Evolutionary conservation across 2,329 filamentous ascomycete species (phyloP).

Genomic region (Colletotrichum somersetense): DNA sequence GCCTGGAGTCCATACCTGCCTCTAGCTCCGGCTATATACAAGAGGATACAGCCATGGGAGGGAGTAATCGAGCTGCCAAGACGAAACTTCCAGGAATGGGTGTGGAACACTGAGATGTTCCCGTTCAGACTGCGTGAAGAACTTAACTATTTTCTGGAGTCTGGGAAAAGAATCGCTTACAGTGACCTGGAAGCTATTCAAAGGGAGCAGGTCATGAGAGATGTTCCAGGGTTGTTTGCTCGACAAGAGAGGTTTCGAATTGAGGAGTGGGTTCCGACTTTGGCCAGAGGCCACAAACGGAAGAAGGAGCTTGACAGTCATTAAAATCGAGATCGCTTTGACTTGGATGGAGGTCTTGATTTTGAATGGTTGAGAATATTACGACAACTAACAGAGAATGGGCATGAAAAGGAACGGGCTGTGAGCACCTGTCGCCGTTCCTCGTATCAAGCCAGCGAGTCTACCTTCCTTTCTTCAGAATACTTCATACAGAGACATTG

Average conservation of each 20-base stretch:
- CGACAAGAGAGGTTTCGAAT: neutral
- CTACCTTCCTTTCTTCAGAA: too few relatives aligned
- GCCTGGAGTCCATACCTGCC: slow-evolving; percentile 44
- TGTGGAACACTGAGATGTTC: slow-evolving; percentile 35
- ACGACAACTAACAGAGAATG: too few relatives aligned
- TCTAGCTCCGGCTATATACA: slow-evolving; percentile 31
- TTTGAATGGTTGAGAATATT: too few relatives aligned
- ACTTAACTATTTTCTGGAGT: slow-evolving; percentile 40
- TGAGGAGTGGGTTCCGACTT: neutral
- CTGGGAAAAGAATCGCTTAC: slow-evolving; percentile 40
- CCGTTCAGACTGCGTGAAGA: slow-evolving; percentile 41
- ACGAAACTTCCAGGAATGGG: slow-evolving; percentile 33
- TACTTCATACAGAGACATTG: too few relatives aligned
- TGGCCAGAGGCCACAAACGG: neutral
- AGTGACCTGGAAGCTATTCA: slow-evolving; percentile 40
- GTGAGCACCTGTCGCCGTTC: neutral
- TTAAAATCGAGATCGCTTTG: neutral
- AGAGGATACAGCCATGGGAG: slow-evolving; percentile 42
- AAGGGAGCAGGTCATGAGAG: slow-evolving; percentile 38
- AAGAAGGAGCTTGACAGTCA: neutral
- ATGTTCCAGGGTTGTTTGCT: slow-evolving; percentile 36
- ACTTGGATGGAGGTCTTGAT: too few relatives aligned
- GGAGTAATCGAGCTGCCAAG: slow-evolving; percentile 23
- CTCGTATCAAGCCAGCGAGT: too few relatives aligned
- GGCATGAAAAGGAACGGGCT: neutral